Percentiles rank a stretch among this genome's conserved stretches.
Conservation (phyloP, 257 asterid species). For the Echites panduratus region DNA sequence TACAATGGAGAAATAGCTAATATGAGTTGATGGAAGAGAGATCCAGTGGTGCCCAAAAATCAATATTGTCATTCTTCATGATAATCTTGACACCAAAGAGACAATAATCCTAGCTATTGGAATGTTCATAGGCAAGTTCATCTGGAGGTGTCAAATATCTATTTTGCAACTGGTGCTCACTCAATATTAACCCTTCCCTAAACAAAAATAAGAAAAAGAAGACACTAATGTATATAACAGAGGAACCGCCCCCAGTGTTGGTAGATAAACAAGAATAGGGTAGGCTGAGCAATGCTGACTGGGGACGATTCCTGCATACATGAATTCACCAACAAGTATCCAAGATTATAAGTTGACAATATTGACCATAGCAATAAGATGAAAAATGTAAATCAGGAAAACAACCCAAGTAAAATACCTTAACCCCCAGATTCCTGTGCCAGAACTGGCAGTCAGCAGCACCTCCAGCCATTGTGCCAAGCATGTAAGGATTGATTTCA, state of each 20-base stretch:
- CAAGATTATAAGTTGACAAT: neutral
- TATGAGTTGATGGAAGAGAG: neutral
- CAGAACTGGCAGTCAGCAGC: constrained; percentile 97
- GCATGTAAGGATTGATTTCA: constrained; percentile 88
- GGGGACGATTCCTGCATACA: neutral
- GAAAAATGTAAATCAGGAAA: neutral
- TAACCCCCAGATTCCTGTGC: constrained; percentile 80
- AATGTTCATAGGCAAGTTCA: neutral
- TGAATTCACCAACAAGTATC: too few species aligned
- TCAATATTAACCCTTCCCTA: neutral
- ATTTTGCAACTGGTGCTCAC: neutral
- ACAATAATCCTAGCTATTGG: neutral
- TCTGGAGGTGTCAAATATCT: neutral
- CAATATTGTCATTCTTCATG: neutral
- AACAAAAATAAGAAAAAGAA: too few species aligned
- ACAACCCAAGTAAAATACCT: constrained; percentile 33
- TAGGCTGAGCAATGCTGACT: neutral
- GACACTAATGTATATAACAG: neutral
- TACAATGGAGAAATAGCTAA: neutral
- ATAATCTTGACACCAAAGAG: neutral
- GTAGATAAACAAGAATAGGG: neutral
- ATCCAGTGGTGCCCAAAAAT: neutral
- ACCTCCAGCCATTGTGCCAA: constrained; percentile 98
- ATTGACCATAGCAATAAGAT: neutral
- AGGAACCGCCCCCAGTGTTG: neutral